Conservation (phyloP, 2,329 filamentous ascomycete genomes). For the Cercospora sp. region DNA sequence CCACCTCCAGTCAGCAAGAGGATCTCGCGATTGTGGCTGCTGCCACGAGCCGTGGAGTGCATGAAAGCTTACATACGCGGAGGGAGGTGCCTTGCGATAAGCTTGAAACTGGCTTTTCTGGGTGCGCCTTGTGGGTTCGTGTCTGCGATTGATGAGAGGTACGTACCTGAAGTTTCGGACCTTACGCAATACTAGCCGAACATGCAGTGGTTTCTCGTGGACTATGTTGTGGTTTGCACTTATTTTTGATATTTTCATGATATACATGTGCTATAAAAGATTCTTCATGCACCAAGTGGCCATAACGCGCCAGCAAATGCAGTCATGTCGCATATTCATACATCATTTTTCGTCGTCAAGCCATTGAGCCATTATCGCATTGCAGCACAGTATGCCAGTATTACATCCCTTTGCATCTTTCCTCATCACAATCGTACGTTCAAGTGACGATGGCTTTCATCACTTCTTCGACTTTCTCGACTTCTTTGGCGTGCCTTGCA, state of each 20-base stretch:
- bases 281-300: conserved; percentile 18
- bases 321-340: conserved; percentile 15
- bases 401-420: neutral
- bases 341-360: conserved; percentile 15
- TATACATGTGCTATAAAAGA: conserved; percentile 3
- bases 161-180: conserved; percentile 3
- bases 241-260: neutral
- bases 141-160: conserved; percentile 6
- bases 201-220: conserved; percentile 11
- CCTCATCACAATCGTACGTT: neutral
- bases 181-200: conserved; percentile 2
- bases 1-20: neutral
- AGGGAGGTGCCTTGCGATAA: conserved; percentile 3
- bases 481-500: conserved; percentile 49
- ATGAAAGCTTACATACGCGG: neutral
- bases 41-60: conserved; percentile 7
- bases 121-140: neutral
- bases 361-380: neutral
- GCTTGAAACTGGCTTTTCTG: neutral
- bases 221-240: conserved; percentile 5
- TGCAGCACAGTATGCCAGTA: conserved; percentile 1
- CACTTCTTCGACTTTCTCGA: conserved; percentile 28
- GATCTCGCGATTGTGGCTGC: neutral
- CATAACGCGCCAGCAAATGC: conserved; percentile 27
- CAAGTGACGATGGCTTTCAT: neutral